Conservation (phyloP, 768 basidiomycete genomes). For the Sporobolomyces phaffii region DNA sequence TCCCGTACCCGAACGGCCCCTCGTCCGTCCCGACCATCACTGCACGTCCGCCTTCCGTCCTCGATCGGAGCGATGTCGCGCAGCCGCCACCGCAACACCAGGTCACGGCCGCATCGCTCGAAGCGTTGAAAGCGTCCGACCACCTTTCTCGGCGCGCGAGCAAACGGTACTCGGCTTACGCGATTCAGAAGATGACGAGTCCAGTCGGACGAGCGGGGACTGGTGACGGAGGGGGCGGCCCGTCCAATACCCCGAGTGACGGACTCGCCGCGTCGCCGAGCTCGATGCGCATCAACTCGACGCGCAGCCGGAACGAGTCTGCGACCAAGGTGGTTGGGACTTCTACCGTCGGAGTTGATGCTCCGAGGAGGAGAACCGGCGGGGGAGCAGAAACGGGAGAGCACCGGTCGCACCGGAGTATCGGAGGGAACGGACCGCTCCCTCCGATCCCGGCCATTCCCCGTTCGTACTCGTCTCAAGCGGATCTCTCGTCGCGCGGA, state of each 20-base stretch:
- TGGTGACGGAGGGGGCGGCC: neutral
- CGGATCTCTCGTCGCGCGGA: neutral
- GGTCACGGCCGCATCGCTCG: constrained; percentile 56
- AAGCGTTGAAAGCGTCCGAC: constrained; percentile 79
- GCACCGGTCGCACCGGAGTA: neutral
- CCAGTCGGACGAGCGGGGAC: constrained; percentile 38
- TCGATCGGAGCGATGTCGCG: neutral
- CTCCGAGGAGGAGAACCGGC: constrained; percentile 9
- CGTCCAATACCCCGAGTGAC: neutral
- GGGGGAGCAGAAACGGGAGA: neutral
- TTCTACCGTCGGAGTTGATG: neutral
- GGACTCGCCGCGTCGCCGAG: neutral
- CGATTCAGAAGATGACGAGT: constrained; percentile 86
- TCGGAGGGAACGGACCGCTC: neutral
- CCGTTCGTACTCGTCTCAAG: constrained; percentile 11
- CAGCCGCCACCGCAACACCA: constrained; percentile 5
- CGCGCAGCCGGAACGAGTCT: constrained; percentile 1
- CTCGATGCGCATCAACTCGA: constrained; percentile 2
- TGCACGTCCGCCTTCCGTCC: constrained; percentile 14
- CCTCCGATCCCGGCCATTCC: constrained; percentile 31
- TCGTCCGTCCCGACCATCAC: neutral
- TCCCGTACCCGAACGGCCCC: neutral
- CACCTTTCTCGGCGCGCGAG: constrained; percentile 83
- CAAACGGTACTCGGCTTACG: constrained; percentile 91
- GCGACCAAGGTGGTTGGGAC: neutral